A percentile compares a stretch with the other conserved stretches of the same genome.
Conservation (phyloP, 345 rosid species). For the Euphorbia pulcherrima region DNA sequence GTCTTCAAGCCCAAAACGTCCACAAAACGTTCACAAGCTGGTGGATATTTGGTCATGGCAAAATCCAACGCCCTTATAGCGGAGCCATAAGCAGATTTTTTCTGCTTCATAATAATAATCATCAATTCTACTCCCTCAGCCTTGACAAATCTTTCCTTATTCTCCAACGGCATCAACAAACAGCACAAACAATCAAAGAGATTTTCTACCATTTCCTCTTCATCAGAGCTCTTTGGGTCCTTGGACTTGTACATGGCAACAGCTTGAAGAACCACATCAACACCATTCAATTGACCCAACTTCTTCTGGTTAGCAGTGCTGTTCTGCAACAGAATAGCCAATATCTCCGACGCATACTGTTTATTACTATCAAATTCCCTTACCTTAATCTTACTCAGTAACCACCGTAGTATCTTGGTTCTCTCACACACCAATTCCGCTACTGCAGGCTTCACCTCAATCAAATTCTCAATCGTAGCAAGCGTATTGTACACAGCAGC, state of each 20-base stretch:
- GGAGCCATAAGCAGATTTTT: conserved; percentile 88
- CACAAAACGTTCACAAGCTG: conserved; percentile 92
- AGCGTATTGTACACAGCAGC: conserved; percentile 70
- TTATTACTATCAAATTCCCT: conserved; percentile 86
- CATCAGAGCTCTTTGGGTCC: conserved; percentile 85
- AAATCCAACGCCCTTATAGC: conserved; percentile 91
- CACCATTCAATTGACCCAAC: conserved; percentile 92
- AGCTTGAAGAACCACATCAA: conserved; percentile 83
- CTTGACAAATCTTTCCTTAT: conserved; percentile 90
- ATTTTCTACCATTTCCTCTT: conserved; percentile 98
- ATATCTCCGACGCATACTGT: conserved; percentile 90
- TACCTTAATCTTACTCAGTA: conserved; percentile 68
- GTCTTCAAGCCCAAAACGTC: conserved; percentile 95
- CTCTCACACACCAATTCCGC: conserved; percentile 85
- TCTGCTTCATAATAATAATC: conserved; percentile 98
- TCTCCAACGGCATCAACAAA: conserved; percentile 94
- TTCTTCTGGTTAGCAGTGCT: conserved; percentile 82
- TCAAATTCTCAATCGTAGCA: conserved; percentile 82
- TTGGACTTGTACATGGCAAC: conserved; percentile 90
- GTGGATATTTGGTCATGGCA: conserved; percentile 94
- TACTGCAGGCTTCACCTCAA: conserved; percentile 87
- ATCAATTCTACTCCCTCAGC: conserved; percentile 98
- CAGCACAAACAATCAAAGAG: conserved; percentile 83
- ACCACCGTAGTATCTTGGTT: conserved; percentile 78
- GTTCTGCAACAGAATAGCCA: conserved; percentile 82